A percentile compares a stretch with the other conserved stretches of the same genome.
phyloP scores from a whole-genome alignment of 352 stramenopile species.

The Phytophthora sojae region DNA sequence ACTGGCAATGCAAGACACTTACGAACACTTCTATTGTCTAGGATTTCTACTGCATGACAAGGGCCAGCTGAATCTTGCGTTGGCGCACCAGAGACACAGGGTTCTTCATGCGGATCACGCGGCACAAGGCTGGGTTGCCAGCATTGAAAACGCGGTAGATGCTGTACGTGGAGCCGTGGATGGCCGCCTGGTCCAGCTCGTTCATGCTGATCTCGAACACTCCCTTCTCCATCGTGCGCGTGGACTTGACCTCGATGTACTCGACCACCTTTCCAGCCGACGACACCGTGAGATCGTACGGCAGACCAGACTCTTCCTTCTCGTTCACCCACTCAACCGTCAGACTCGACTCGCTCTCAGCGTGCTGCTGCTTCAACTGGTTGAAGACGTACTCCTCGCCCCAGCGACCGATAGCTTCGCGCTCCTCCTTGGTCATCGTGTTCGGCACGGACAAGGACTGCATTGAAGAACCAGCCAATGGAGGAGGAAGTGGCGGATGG shows the following conservation, averaged over 20 bases:
- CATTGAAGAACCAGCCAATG: slow-evolving; percentile 17
- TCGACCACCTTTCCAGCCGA: slow-evolving; percentile 61
- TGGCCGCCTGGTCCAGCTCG: slow-evolving; percentile 83
- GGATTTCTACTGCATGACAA: slow-evolving; percentile 75
- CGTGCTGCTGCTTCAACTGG: slow-evolving; percentile 63
- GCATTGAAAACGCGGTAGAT: slow-evolving; percentile 91
- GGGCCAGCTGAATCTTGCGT: slow-evolving; percentile 81
- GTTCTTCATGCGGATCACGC: slow-evolving; percentile 88
- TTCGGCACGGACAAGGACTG: slow-evolving; percentile 46
- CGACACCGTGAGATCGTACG: slow-evolving; percentile 82
- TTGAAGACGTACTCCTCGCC: slow-evolving; percentile 87
- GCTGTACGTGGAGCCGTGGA: slow-evolving; percentile 79
- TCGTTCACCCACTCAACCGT: slow-evolving; percentile 83
- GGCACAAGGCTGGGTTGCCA: slow-evolving; percentile 70
- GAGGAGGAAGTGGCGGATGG: slow-evolving; percentile 15
- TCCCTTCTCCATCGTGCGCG: slow-evolving; percentile 87
- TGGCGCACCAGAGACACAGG: slow-evolving; percentile 81
- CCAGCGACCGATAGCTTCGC: slow-evolving; percentile 81
- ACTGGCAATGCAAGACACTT: slow-evolving; percentile 1
- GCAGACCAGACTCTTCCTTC: slow-evolving; percentile 79
- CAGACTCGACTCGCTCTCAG: slow-evolving; percentile 43
- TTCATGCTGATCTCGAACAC: slow-evolving; percentile 93
- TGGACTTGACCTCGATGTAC: slow-evolving; percentile 90
- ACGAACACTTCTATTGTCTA: slow-evolving; percentile 18
- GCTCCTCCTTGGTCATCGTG: slow-evolving; percentile 79